A percentile compares a stretch with the other conserved stretches of the same genome.
Evolutionary conservation across 805 yeast genomes (phyloP).

Genomic region (Suhomyces pyralidae): DNA sequence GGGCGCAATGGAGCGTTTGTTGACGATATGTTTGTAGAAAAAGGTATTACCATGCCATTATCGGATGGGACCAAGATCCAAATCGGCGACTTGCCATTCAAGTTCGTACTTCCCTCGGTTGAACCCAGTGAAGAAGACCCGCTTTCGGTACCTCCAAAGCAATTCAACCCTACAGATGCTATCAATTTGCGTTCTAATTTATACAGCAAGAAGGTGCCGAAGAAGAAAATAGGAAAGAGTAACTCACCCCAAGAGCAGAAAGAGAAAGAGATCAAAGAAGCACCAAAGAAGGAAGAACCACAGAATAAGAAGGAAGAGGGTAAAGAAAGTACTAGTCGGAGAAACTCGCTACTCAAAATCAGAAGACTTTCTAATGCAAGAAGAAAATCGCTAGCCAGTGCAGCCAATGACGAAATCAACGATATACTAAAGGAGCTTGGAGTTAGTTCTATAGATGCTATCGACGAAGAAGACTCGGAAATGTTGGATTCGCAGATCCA

Average conservation of each 20-base stretch:
- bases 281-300: not conserved
- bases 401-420: slow-evolving; percentile 38
- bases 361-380: slow-evolving; percentile 36
- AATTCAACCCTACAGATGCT: slow-evolving; percentile 61
- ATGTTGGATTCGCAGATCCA: slow-evolving; percentile 31
- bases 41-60: slow-evolving; percentile 87
- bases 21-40: slow-evolving; percentile 83
- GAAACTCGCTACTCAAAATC: slow-evolving; percentile 15
- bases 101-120: slow-evolving; percentile 77
- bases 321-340: slow-evolving; percentile 3
- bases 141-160: slow-evolving; percentile 23
- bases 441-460: slow-evolving; percentile 26
- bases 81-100: slow-evolving; percentile 88
- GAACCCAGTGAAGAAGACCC: slow-evolving; percentile 34
- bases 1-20: slow-evolving; percentile 98
- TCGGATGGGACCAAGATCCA: slow-evolving; percentile 81
- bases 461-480: slow-evolving; percentile 27
- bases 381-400: slow-evolving; percentile 36
- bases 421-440: slow-evolving; percentile 38
- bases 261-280: not conserved
- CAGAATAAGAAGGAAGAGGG: not conserved
- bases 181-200: slow-evolving; percentile 52
- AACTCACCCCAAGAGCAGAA: not conserved
- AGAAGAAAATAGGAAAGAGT: not conserved
- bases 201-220: slow-evolving; percentile 19